phyloP scores from a whole-genome alignment of 2,329 filamentous ascomycete species.

The Karstenula rhodostoma region DNA sequence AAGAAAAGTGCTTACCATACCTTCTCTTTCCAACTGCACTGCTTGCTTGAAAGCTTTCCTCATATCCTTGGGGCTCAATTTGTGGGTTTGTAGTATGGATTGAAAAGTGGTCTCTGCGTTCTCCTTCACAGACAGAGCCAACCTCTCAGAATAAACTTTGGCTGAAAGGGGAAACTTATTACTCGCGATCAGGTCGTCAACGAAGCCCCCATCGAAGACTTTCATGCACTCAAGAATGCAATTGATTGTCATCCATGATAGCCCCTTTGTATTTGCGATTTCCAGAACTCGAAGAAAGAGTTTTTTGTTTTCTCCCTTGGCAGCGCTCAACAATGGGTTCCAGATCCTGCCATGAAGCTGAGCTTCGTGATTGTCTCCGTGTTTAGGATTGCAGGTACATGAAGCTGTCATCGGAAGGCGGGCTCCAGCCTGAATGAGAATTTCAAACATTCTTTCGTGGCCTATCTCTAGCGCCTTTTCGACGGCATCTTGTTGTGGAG shows the following conservation, averaged over 20 bases:
- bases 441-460: neutral
- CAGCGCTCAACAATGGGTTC: neutral
- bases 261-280: neutral
- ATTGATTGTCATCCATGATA: neutral
- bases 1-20: neutral
- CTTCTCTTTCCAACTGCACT: neutral
- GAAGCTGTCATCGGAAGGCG: neutral
- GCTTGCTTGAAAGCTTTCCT: no score
- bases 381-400: neutral
- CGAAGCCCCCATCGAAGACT: neutral
- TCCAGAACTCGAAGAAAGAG: neutral
- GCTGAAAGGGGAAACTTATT: neutral
- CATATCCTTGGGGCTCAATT: neutral
- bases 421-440: neutral
- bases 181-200: neutral
- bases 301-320: neutral
- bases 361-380: no score
- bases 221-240: neutral
- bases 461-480: neutral
- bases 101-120: neutral
- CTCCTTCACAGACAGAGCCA: neutral
- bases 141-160: neutral
- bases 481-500: neutral
- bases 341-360: neutral
- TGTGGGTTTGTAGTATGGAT: neutral